These are phyloP conservation scores for Paecilomyces dactylethromorphus DNA, from an alignment of 2,329 filamentous ascomycete species.

Conservation along the genomic window DNA sequence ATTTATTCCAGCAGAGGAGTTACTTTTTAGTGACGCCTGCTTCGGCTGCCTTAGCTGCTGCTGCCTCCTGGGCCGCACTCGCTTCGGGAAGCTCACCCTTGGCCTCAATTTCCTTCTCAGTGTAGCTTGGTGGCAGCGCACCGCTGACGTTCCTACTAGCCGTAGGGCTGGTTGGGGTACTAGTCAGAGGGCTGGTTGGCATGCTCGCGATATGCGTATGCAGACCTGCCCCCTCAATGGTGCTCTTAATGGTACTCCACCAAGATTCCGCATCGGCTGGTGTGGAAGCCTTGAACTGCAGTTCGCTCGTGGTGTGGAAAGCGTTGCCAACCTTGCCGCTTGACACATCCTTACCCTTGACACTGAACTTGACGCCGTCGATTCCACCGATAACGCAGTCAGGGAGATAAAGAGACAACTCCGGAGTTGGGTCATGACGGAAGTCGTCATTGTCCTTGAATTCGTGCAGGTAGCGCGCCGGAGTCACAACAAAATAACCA, in stretches of 20 bases:
- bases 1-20: neutral
- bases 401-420: conserved; percentile 84
- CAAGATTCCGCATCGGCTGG: conserved; percentile 75
- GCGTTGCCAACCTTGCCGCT: conserved; percentile 72
- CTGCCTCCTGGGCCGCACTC: neutral
- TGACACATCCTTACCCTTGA: conserved; percentile 90
- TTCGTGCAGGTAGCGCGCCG: conserved; percentile 84
- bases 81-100: neutral
- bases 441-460: conserved; percentile 86
- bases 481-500: conserved; percentile 85
- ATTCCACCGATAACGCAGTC: conserved; percentile 72
- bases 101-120: neutral
- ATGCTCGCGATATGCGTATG: neutral
- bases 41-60: neutral
- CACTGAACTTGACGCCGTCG: conserved; percentile 76
- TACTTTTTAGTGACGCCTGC: neutral
- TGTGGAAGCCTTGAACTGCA: conserved; percentile 82
- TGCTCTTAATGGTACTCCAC: conserved; percentile 62
- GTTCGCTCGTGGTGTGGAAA: conserved; percentile 70
- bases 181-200: conserved; percentile 1
- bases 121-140: conserved; percentile 1
- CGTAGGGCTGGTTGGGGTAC: neutral
- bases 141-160: conserved; percentile 5
- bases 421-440: conserved; percentile 56
- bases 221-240: conserved; percentile 11